phyloP scores from a whole-genome alignment of 108 stramenopile species.

The Seminavis robusta region DNA sequence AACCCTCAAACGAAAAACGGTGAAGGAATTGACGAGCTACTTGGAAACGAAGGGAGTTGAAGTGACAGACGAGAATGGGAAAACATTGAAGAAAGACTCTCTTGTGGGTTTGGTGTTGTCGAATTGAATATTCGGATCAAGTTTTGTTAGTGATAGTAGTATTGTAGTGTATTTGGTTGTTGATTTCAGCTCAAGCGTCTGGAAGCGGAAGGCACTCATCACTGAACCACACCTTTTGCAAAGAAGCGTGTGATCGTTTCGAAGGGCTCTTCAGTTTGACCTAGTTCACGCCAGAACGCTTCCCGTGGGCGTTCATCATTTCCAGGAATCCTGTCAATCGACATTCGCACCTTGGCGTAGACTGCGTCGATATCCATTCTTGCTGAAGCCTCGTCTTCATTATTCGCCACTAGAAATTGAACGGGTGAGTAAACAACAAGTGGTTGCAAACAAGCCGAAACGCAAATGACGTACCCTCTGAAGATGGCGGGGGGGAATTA shows the following conservation, averaged over 20 bases:
- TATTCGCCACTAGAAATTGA: neutral
- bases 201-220: no score
- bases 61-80: slow-evolving; percentile 23
- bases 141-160: no score
- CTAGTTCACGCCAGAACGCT: slow-evolving; percentile 86
- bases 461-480: no score
- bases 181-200: no score
- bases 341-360: slow-evolving; percentile 51
- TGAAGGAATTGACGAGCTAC: slow-evolving; percentile 24
- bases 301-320: slow-evolving; percentile 37
- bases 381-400: neutral
- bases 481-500: slow-evolving; percentile 6
- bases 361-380: slow-evolving; percentile 72
- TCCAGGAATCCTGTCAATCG: slow-evolving; percentile 9
- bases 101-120: no score
- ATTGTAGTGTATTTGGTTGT: no score
- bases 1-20: slow-evolving; percentile 34
- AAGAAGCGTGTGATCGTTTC: slow-evolving; percentile 71
- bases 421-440: neutral
- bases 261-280: slow-evolving; percentile 65
- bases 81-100: slow-evolving; percentile 35
- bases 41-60: slow-evolving; percentile 16
- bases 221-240: slow-evolving; percentile 59
- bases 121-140: no score
- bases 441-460: neutral